Evolutionary conservation across 495 filamentous ascomycete genomes (phyloP), one percentile per base, ranked within the genome.

Genomic region (Parmelia sp.): DNA sequence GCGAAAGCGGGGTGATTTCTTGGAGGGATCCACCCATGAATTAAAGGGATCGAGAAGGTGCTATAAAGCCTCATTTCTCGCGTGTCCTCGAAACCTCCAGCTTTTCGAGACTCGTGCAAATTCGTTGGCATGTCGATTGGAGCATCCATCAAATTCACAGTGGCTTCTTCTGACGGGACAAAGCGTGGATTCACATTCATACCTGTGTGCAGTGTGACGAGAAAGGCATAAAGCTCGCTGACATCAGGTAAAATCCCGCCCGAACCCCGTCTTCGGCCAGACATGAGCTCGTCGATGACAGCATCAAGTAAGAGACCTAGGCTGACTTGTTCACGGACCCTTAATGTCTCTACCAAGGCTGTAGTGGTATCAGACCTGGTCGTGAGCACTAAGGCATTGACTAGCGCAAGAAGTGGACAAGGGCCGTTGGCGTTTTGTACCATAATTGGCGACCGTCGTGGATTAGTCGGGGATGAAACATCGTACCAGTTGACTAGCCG

Each of bases 161-260:
- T 44, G 25, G 27, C 3, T 35, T 77, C 76, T n/a, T 76, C 69
- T 65, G 78, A 76, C 58, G 84, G 69, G 29, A 91, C 81, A 62
- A 96, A 90, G 23, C 89, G 87, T 44, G 94, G 94, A 70, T 98
- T 97, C 55, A 97, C 94, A 70, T 97, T 97, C 92, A 98, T 96
- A 44, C 94, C 94, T 1, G 92, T 97, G 72, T 97, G 91, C 5
- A 98, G 79, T 53, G 90, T 90, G 35, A 92, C 83, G 12, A 98
- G 80, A 71, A 98, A 97, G 23, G 81, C 77, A 71, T 95, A 93
- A 1, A 98, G 80, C 51, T 95, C 92, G 47, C 86, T 79, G 60
- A 98, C 87, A 70, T 98, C 94, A 1, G 93, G 92, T 49, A 97
- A 79, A 37, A 80, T 76, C 71, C 79, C 62, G 74, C 79, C 60